These are phyloP conservation scores for Przewalskia tangutica DNA, from an alignment of 257 asterid species.

Conservation along the genomic window DNA sequence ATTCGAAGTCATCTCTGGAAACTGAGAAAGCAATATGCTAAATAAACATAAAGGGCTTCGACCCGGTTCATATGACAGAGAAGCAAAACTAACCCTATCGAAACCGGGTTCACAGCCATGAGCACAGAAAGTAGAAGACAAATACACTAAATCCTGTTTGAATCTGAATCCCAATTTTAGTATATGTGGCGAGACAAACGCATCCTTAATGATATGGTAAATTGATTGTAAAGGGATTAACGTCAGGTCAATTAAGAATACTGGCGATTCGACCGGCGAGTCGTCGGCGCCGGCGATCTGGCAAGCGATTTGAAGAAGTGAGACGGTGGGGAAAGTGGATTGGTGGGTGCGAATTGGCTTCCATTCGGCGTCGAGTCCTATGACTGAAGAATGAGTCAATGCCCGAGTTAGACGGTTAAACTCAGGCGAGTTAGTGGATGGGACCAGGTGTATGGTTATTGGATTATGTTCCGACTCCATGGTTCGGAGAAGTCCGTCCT, in stretches of 20 bases:
- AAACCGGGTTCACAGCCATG: conserved; percentile 68
- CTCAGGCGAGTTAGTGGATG: conserved; percentile 56
- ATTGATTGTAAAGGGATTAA: conserved; percentile 39
- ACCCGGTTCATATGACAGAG: not conserved
- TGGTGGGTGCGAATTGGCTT: conserved; percentile 53
- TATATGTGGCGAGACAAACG: conserved; percentile 38
- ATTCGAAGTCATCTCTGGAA: not conserved
- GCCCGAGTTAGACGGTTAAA: conserved; percentile 44
- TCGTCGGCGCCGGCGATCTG: conserved; percentile 15
- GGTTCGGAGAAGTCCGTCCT: not conserved
- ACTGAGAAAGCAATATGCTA: not conserved
- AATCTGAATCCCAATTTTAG: conserved; percentile 77
- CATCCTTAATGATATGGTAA: conserved; percentile 41
- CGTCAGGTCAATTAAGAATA: conserved; percentile 69
- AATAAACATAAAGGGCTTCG: not conserved
- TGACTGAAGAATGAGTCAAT: conserved; percentile 48
- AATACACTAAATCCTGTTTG: conserved; percentile 79
- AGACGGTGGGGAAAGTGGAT: conserved; percentile 63
- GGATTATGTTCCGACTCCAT: conserved; percentile 31
- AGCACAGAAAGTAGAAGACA: conserved; percentile 67
- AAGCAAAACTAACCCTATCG: conserved; percentile 37
- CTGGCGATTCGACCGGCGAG: conserved; percentile 26
- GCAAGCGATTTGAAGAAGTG: conserved; percentile 94
- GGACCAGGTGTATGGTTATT: conserved; percentile 31
- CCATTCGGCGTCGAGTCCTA: conserved; percentile 97